A percentile compares a stretch with the other conserved stretches of the same genome.
Conservation (phyloP, 2,329 filamentous ascomycete genomes). For the Fusarium musae region DNA sequence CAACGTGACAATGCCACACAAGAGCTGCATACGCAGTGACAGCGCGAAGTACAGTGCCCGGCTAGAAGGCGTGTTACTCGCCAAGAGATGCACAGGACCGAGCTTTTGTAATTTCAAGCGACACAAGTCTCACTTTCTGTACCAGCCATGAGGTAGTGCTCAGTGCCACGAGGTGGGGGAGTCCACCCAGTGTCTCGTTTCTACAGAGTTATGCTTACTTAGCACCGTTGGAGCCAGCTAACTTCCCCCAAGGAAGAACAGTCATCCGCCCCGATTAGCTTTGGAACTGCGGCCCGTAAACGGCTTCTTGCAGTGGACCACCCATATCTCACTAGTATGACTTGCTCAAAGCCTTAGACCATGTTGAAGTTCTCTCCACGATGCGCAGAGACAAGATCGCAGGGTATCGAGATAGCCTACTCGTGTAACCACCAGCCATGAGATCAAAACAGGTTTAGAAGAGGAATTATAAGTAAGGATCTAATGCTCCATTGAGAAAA, state of each 20-base stretch:
- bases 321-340: neutral
- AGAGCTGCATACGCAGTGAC: neutral
- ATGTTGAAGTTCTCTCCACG: neutral
- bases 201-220: neutral
- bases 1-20: neutral
- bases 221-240: fast-evolving
- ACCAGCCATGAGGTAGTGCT: neutral
- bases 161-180: neutral
- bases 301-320: neutral
- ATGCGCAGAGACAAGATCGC: neutral
- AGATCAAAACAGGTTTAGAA: too few relatives aligned
- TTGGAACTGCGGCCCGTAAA: too few relatives aligned
- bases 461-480: neutral
- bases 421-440: neutral
- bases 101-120: neutral
- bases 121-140: neutral
- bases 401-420: neutral
- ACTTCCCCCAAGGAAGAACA: neutral
- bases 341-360: neutral
- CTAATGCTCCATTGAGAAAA: neutral
- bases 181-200: too few relatives aligned
- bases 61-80: too few relatives aligned
- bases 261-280: fast-evolving
- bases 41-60: neutral
- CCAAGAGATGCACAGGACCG: too few relatives aligned